Evolutionary conservation across 2,329 filamentous ascomycete species (phyloP).

Genomic region (Calycina herbarum): DNA sequence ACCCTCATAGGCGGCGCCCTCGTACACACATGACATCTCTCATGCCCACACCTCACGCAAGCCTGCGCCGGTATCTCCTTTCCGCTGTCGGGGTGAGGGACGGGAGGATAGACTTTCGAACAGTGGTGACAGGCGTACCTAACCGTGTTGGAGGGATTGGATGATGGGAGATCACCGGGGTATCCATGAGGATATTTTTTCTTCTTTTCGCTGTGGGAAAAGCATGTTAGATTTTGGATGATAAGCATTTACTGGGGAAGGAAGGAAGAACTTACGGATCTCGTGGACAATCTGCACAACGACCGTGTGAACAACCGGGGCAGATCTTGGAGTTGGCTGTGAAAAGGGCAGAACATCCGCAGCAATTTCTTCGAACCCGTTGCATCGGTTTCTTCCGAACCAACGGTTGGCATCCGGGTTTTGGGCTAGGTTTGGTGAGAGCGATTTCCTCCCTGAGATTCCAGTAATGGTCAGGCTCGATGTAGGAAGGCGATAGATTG

Average conservation of each 20-base stretch:
- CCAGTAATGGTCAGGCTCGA: conserved; percentile 30
- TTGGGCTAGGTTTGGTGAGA: conserved; percentile 64
- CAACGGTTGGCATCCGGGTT: conserved; percentile 64
- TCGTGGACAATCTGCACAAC: conserved; percentile 79
- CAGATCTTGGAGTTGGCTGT: conserved; percentile 61
- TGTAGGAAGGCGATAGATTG: conserved; percentile 35
- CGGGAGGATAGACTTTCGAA: conserved; percentile 54
- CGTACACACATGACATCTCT: conserved; percentile 59
- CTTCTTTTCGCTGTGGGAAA: conserved; percentile 56
- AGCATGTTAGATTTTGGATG: conserved; percentile 17
- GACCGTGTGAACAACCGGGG: conserved; percentile 65
- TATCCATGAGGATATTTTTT: conserved; percentile 70
- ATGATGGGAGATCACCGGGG: conserved; percentile 54
- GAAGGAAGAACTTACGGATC: conserved; percentile 63
- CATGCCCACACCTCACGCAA: conserved; percentile 61
- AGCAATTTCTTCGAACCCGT: conserved; percentile 73
- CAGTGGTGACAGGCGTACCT: conserved; percentile 64
- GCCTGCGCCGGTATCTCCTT: conserved; percentile 37
- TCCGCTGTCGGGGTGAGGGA: conserved; percentile 24
- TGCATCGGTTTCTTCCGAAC: conserved; percentile 71
- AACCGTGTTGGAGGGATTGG: conserved; percentile 42
- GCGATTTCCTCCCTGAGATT: conserved; percentile 46
- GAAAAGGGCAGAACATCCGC: conserved; percentile 69
- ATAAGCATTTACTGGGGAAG: not conserved
- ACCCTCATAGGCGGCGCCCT: conserved; percentile 49